Evolutionary conservation across 1,284 basidiomycete genomes (phyloP).

Genomic region (Cutaneotrichosporon sp.): DNA sequence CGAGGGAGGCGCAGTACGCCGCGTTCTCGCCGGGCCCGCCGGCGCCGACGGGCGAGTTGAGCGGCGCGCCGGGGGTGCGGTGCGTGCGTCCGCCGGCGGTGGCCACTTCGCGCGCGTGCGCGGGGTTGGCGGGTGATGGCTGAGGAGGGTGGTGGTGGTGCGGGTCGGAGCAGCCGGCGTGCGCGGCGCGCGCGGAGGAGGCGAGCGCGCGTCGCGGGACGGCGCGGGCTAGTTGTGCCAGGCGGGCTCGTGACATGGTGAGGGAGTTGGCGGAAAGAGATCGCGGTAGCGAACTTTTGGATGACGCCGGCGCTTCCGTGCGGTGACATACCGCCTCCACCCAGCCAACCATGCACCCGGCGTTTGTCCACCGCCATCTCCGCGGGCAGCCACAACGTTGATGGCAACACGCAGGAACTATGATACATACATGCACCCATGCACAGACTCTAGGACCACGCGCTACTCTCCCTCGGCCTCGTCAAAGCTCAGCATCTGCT

Average conservation of each 20-base stretch:
- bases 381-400: no score
- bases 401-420: no score
- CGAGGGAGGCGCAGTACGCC: slow-evolving; percentile 51
- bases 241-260: no score
- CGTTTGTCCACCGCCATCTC: neutral
- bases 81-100: neutral
- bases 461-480: slow-evolving; percentile 45
- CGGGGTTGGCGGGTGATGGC: neutral
- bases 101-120: neutral
- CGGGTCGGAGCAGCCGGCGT: neutral
- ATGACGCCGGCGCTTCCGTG: neutral
- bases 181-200: neutral
- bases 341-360: neutral
- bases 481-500: slow-evolving; percentile 49
- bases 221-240: no score
- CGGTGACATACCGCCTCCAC: neutral
- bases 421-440: slow-evolving; percentile 6
- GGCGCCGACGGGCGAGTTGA: slow-evolving; percentile 23
- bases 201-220: neutral
- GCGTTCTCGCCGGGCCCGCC: slow-evolving; percentile 45
- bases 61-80: slow-evolving; percentile 21
- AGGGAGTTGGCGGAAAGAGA: neutral
- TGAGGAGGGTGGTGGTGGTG: neutral
- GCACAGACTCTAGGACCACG: neutral
- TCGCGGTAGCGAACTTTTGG: slow-evolving; percentile 6